A percentile compares a stretch with the other conserved stretches of the same genome.
Conservation (phyloP, 768 basidiomycete species). For the Cystofilobasidium macerans region DNA sequence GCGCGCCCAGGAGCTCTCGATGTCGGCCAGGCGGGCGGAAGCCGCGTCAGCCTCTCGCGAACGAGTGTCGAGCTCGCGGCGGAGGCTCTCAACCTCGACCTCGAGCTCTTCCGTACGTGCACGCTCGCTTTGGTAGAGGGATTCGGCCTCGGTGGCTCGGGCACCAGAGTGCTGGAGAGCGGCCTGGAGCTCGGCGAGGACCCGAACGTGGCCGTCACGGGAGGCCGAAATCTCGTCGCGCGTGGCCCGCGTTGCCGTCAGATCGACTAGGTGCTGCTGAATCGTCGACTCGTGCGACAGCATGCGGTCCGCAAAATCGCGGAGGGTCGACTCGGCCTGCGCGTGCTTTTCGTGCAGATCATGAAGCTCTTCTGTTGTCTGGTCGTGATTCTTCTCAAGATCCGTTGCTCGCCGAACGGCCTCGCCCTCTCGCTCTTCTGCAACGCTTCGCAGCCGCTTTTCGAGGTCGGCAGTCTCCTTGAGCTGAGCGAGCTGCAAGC, state of each 20-base stretch:
- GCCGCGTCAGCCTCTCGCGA: constrained; percentile 62
- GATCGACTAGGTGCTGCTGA: constrained; percentile 71
- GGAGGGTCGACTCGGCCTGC: constrained; percentile 52
- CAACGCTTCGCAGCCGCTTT: constrained; percentile 61
- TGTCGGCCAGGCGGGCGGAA: constrained; percentile 56
- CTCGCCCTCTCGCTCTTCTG: constrained; percentile 65
- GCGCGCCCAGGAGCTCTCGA: constrained; percentile 82
- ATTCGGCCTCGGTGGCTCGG: constrained; percentile 68
- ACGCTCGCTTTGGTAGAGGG: constrained; percentile 57
- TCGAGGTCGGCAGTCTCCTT: constrained; percentile 63
- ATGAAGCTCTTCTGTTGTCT: constrained; percentile 52
- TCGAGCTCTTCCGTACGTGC: constrained; percentile 61
- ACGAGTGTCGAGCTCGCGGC: constrained; percentile 67
- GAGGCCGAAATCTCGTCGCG: constrained; percentile 59
- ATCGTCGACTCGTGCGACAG: constrained; percentile 60
- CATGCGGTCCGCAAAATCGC: constrained; percentile 66
- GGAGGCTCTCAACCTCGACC: constrained; percentile 62
- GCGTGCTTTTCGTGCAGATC: constrained; percentile 58
- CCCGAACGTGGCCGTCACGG: constrained; percentile 72
- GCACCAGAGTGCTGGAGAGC: constrained; percentile 65
- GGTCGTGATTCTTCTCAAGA: constrained; percentile 56
- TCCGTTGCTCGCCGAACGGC: constrained; percentile 63
- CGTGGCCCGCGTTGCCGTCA: constrained; percentile 52
- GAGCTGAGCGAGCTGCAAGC: constrained; percentile 61
- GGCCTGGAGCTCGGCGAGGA: constrained; percentile 70